Base-by-base conservation (phyloP, 2,329 filamentous ascomycete genomes). In the Penicillium sp. region DNA sequence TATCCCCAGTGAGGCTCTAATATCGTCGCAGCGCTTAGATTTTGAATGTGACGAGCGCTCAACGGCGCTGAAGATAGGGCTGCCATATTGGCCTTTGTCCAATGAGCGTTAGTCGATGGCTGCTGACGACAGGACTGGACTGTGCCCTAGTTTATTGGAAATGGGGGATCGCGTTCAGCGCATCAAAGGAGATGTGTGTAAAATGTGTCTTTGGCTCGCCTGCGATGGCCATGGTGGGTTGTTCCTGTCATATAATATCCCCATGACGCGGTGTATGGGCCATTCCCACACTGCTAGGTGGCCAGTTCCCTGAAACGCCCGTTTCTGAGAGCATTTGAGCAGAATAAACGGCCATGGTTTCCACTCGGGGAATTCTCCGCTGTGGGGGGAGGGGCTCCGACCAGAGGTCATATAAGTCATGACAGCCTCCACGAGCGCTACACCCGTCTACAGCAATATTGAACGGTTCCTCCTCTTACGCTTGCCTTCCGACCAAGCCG, bases 1-100 rank as follows among this genome's bases (percentile, higher is more conserved):
- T 85, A 86, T 0, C 80, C 83, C 82, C 82, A 86, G 60, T 84
- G 80, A 41, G 70, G 72, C 60, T 76, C 72, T 32, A 18, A 78
- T 47, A 56, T 49, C 24, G 72, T 76, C 24, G 73, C 70, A 61
- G 63, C 72, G 53, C 66, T 60, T n/a, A 63, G 46, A 49, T 81
- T 71, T 60, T 81, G 78, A 54, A 80, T 80, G 51, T 78, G 75
- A 48, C 73, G 71, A 32, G 32, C 36, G 33, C 32, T 27, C 23
- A 58, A 27, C 21, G 43, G 49, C 4, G 51, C 17, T 21, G 40
- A 49, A 24, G 55, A 37, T 54, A 59, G 60, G 27, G 3, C 51
- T 15, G 37, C 39, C 39, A 42, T 42, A 18, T 18, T 27, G n/a
- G 39, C n/a, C 39, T 4, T 18, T 7, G 24, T 20, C 26, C 39